Base-by-base conservation (phyloP, 164 flowering plant genomes). In the Magnolia sinica region DNA sequence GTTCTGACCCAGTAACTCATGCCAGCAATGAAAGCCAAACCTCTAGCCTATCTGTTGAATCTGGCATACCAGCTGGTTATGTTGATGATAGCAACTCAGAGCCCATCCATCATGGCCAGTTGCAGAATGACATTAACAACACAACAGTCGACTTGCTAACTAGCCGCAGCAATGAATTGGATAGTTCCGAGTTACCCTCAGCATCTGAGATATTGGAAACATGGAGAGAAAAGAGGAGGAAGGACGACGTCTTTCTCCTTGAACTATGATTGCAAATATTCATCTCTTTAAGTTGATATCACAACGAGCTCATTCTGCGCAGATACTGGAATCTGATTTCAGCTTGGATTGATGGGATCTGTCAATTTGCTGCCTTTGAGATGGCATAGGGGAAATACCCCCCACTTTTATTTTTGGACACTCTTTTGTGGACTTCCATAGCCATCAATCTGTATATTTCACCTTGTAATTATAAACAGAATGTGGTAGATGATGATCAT, bases 221-320 rank as follows among this genome's bases (percentile, higher is more conserved):
- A 14, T 91, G 98, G 98, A 85, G 87, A 74, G 82, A 86, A 75
- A 86, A 82, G 76, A 82, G 91, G 76, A 78, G 76, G 22, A 81
- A 76, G 63, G 89, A 89, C 77, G 88, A 85, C 49, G 75, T 79
- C 18, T 67, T 49, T 16, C 82, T 81, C 16, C 76, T 80, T 73
- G 80, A 77, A 58, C 64, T 64, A 22, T 72, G 73, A 50, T 49
- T 7, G 14, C 7, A 37, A 18, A 37, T 37, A 16, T 29, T 69
- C 50, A 69, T 29, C 22, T 69, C 31, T 20, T 37, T 37, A 69
- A 55, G 16, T 55, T 9, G 61, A 55, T 11, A 11, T 2, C 18
- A 16, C 16, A 55, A 18, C 61, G 45, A 37, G 45, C 2, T 37
- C 45, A 37, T 37, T 37, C 45, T 37, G 45, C 7, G 0, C 45